Evolutionary conservation across 768 basidiomycete species (phyloP).

Genomic region (Kwoniella sp.): DNA sequence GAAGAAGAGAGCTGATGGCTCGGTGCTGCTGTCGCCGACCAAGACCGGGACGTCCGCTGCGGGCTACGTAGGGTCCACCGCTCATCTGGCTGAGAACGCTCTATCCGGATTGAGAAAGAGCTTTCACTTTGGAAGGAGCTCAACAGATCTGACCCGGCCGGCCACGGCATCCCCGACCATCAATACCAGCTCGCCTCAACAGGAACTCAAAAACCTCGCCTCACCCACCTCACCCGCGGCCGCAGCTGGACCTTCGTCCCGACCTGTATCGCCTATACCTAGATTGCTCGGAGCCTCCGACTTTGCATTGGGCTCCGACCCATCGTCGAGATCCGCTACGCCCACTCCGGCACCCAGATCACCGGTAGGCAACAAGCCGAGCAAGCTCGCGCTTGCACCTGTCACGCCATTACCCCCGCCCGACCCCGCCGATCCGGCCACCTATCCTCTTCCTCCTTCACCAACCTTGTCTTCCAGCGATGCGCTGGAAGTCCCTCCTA

Average conservation of each 20-base stretch:
- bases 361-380: no score
- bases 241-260: constrained; percentile 9
- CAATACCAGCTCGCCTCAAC: constrained; percentile 1
- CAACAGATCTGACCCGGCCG: background rate
- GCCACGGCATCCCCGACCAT: background rate
- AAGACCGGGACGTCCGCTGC: background rate
- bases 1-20: background rate
- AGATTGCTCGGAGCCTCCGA: constrained; percentile 1
- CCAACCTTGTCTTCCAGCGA: constrained; percentile 13
- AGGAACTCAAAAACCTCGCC: constrained; percentile 30
- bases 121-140: constrained; percentile 26
- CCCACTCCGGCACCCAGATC: constrained; percentile 19
- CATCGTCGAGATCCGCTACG: constrained; percentile 15
- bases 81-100: constrained; percentile 34
- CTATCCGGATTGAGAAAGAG: constrained; percentile 33
- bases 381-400: constrained; percentile 6
- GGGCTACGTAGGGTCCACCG: constrained; percentile 9
- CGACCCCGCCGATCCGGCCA: constrained; percentile 37
- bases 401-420: constrained; percentile 19
- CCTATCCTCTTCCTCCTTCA: constrained; percentile 42
- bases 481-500: background rate
- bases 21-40: constrained; percentile 10
- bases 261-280: constrained; percentile 13
- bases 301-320: constrained; percentile 27
- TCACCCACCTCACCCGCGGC: background rate